phyloP scores from a whole-genome alignment of 208 protist genomes.

The Trypanosoma avium region DNA sequence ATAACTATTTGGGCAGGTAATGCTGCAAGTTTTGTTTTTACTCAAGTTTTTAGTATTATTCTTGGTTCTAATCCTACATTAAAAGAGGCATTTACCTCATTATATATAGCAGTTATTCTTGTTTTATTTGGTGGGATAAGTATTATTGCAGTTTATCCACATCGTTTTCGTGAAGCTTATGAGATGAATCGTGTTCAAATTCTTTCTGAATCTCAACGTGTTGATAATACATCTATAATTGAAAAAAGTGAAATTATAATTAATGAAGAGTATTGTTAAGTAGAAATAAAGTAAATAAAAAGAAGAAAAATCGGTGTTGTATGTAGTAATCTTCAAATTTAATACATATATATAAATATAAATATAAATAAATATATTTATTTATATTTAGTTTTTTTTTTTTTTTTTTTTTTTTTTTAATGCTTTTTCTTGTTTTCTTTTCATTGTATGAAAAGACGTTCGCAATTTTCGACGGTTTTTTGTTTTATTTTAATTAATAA shows the following conservation, averaged over 20 bases:
- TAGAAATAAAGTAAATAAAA: no score
- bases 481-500: no score
- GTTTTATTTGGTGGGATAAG: background rate
- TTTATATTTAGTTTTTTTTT: no score
- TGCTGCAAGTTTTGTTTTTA: conserved; percentile 4
- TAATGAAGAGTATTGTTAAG: no score
- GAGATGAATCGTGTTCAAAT: background rate
- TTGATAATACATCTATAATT: background rate
- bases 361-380: no score
- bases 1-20: conserved; percentile 10
- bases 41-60: conserved; percentile 5
- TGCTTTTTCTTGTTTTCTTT: no score
- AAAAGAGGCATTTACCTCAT: background rate
- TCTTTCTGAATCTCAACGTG: background rate
- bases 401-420: no score
- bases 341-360: no score
- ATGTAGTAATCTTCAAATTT: no score
- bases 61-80: background rate
- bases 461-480: no score
- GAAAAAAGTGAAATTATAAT: background rate
- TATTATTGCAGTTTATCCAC: conserved; percentile 4
- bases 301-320: no score
- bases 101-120: conserved; percentile 1
- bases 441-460: no score
- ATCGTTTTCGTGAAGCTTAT: background rate